Base-by-base conservation (phyloP, 352 stramenopile genomes). In the Peronospora belbahrii region DNA sequence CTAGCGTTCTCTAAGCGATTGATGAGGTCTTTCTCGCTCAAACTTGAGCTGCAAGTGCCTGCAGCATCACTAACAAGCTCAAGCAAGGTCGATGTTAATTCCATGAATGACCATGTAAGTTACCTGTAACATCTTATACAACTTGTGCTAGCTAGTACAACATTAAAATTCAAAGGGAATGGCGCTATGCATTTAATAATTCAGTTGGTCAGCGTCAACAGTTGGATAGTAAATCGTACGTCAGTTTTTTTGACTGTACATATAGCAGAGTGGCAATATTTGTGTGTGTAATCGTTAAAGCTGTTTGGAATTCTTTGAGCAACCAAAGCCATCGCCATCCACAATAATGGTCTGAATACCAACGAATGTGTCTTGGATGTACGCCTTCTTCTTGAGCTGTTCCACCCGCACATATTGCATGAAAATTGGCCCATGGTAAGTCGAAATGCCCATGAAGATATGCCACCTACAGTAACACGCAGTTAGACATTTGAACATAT, bases 341-440 rank as follows among this genome's bases (percentile, higher is more conserved):
- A 88, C 61, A 15, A 80, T 53, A 28, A 89, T 83, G 4, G 74
- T 85, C 44, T 85, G 57, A 42, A 89, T 83, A 14, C 74, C 74
- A 22, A 85, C 58, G 31, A 54, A 56, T n/a, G 62, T 69, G 28
- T 72, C 46, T 22, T 62, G 50, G 41, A 89, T 79, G 32, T 67
- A 48, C 11, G 65, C 63, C 40, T 84, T 84, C 31, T 73, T 66
- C 60, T 89, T 46, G 8, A 83, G 70, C 58, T 89, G 67, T 47
- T 87, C 74, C 56, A 83, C 78, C 9, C 80, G 77, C 41, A 89
- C 75, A 63, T 86, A 92, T 52, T 92, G 77, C 80, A 89, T 89
- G 38, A 92, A 92, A 18, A 92, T 70, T 0, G 77, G 75, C 1
- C 80, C 80, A 45, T 88, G 65, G 56, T 92, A 92, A 4, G 57